A percentile compares a stretch with the other conserved stretches of the same genome.
phyloP scores from a whole-genome alignment of 805 yeast species.

The Cyberlindnera bimundalis region DNA sequence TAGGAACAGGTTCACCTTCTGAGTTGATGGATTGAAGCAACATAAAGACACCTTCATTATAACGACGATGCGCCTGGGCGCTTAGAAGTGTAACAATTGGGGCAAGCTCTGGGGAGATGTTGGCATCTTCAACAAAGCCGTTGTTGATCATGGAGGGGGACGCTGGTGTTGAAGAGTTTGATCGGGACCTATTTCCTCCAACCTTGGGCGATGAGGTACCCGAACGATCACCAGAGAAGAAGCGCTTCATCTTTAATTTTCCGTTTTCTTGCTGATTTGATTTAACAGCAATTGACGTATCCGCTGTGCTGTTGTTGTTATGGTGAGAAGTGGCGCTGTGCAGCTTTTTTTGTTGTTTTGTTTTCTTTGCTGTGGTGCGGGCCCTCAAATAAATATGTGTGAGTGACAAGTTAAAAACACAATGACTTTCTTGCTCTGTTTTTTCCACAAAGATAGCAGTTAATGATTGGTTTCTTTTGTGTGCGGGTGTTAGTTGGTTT shows the following conservation, averaged over 20 bases:
- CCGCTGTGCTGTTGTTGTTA: neutral
- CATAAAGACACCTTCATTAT: constrained; percentile 74
- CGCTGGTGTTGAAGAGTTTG: constrained; percentile 17
- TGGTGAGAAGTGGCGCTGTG: neutral
- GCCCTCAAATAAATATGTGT: no score
- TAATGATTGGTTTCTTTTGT: no score
- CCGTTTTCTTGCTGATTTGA: no score
- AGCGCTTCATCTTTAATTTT: constrained; percentile 26
- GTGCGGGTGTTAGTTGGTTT: no score
- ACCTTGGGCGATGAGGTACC: constrained; percentile 19
- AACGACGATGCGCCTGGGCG: constrained; percentile 72
- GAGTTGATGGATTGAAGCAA: constrained; percentile 68
- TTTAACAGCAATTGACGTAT: no score
- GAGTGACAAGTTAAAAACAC: no score
- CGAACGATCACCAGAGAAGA: constrained; percentile 24
- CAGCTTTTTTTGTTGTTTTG: no score
- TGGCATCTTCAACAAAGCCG: constrained; percentile 16
- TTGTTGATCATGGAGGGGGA: constrained; percentile 1
- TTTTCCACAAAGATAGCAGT: no score
- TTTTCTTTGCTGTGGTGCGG: no score
- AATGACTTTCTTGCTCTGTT: no score
- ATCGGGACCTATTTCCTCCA: constrained; percentile 17
- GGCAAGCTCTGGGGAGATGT: constrained; percentile 37
- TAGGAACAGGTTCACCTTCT: constrained; percentile 79
- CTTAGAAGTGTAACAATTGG: constrained; percentile 74